These are phyloP conservation scores for Phytopythium sindhum DNA, from an alignment of 352 stramenopile species.

Conservation along the genomic window DNA sequence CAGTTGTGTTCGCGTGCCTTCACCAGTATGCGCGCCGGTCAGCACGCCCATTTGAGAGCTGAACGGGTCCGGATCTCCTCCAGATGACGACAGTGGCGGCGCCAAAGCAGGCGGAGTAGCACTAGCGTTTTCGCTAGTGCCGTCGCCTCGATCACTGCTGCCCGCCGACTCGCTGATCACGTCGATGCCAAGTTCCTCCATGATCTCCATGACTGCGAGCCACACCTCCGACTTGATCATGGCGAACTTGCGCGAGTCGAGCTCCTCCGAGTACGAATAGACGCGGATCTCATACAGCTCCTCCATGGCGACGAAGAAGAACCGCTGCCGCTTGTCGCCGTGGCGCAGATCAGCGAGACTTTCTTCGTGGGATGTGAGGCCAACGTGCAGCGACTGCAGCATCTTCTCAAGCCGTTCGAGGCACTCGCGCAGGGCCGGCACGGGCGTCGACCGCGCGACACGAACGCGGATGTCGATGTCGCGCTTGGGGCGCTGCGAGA, in stretches of 20 bases:
- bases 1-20: slow-evolving; percentile 40
- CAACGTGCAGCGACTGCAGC: slow-evolving; percentile 82
- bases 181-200: slow-evolving; percentile 73
- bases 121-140: slow-evolving; percentile 9
- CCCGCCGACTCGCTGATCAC: slow-evolving; percentile 37
- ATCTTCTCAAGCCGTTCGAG: slow-evolving; percentile 66
- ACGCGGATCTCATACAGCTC: slow-evolving; percentile 77
- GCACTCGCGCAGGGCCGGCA: slow-evolving; percentile 58
- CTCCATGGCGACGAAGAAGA: slow-evolving; percentile 88
- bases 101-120: slow-evolving; percentile 1
- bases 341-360: slow-evolving; percentile 76
- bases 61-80: slow-evolving; percentile 36
- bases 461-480: slow-evolving; percentile 73
- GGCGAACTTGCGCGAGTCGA: slow-evolving; percentile 83
- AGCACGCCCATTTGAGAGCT: slow-evolving; percentile 54
- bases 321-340: slow-evolving; percentile 78
- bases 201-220: slow-evolving; percentile 87
- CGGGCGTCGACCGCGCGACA: slow-evolving; percentile 51
- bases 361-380: slow-evolving; percentile 84
- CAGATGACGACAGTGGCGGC: neutral
- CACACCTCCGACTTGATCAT: slow-evolving; percentile 89
- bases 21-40: slow-evolving; percentile 31
- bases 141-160: neutral
- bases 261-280: slow-evolving; percentile 87
- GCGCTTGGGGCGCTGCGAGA: slow-evolving; percentile 77